Conservation (phyloP, 2,329 filamentous ascomycete genomes). For the Ambrosiella xylebori region DNA sequence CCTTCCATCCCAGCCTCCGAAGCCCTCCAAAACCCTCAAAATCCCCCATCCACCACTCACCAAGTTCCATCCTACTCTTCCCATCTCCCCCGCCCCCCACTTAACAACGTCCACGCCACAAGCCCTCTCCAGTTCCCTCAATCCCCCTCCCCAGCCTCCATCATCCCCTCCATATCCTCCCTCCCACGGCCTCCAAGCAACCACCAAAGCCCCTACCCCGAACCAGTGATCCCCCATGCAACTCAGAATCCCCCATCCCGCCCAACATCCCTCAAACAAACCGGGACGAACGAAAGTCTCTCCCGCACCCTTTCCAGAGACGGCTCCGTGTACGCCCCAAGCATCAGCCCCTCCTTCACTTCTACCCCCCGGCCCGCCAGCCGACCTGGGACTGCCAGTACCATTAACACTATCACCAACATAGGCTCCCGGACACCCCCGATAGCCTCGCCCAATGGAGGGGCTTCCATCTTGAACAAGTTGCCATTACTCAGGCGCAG, state of each 20-base stretch:
- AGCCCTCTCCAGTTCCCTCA: not conserved
- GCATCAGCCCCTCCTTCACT: not conserved
- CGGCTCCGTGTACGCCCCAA: not conserved
- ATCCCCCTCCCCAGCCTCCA: too few relatives aligned
- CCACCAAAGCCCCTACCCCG: not conserved
- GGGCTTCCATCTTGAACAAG: conserved; percentile 2
- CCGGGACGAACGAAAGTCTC: not conserved
- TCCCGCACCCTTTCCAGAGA: not conserved
- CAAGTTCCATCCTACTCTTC: not conserved
- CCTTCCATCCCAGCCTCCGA: not conserved
- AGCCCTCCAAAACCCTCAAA: not conserved
- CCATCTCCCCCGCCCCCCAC: not conserved
- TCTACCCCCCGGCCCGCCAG: not conserved
- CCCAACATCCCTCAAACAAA: not conserved
- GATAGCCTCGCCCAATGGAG: not conserved
- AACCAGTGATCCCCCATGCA: not conserved
- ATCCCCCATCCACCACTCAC: not conserved
- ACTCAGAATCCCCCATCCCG: not conserved
- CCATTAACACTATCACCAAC: not conserved
- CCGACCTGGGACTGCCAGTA: not conserved
- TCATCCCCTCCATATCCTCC: not conserved
- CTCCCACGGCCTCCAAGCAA: not conserved
- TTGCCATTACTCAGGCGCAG: not conserved
- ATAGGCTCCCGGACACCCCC: not conserved
- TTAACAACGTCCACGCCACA: not conserved